Conservation (phyloP, 495 filamentous ascomycete genomes). For the Talaromyces trachyspermus region DNA sequence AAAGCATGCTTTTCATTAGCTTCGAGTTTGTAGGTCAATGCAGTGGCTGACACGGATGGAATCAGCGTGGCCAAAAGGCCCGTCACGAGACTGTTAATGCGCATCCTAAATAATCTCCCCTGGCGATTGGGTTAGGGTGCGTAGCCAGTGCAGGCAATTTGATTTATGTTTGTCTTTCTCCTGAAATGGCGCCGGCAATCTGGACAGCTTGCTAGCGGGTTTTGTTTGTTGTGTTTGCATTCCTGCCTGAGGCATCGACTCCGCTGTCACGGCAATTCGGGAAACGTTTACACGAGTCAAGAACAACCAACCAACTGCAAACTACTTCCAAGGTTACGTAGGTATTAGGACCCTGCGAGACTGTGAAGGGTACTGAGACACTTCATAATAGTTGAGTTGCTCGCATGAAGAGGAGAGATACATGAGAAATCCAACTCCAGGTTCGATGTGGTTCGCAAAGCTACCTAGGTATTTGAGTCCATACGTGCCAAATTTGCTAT, state of each 20-base stretch:
- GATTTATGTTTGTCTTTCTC: constrained; percentile 7
- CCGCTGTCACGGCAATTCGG: neutral
- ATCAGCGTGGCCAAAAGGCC: constrained; percentile 61
- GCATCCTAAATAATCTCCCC: constrained; percentile 20
- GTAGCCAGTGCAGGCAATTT: neutral
- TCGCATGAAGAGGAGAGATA: no score
- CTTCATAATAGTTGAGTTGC: no score
- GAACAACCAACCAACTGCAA: neutral
- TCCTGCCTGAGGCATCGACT: neutral
- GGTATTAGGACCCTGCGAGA: no score
- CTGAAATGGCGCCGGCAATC: constrained; percentile 6
- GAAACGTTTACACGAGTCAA: neutral
- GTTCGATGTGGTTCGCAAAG: no score
- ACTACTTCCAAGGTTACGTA: neutral
- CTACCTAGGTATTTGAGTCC: no score
- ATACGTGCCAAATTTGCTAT: no score
- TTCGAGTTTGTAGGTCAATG: constrained; percentile 85
- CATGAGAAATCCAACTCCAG: no score
- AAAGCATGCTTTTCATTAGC: constrained; percentile 96
- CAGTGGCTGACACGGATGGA: constrained; percentile 62
- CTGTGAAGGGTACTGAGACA: no score
- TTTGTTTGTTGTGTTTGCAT: constrained; percentile 7
- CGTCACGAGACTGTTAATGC: constrained; percentile 29
- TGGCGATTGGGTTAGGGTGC: neutral
- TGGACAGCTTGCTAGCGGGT: constrained; percentile 9